phyloP scores from a whole-genome alignment of 2,329 filamentous ascomycete genomes.

The Myriosclerotinia scirpicola region DNA sequence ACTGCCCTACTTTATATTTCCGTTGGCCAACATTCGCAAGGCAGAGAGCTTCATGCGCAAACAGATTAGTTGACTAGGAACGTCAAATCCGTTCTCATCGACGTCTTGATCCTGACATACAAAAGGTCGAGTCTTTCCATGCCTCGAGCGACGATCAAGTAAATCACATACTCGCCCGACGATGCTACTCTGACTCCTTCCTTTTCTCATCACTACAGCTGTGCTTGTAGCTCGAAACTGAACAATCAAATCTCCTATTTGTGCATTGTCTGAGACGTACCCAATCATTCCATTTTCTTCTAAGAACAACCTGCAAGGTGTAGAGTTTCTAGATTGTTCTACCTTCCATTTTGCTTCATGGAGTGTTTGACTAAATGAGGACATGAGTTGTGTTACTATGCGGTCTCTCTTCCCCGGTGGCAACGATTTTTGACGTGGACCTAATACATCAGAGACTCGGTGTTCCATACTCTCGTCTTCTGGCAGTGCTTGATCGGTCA shows the following conservation, averaged over 20 bases:
- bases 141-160: not conserved
- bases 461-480: not conserved
- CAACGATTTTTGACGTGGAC: not conserved
- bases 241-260: slow-evolving; percentile 8
- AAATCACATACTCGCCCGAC: slow-evolving; percentile 18
- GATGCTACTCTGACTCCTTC: not conserved
- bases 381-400: slow-evolving; percentile 6
- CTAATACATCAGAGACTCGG: not conserved
- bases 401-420: slow-evolving; percentile 17
- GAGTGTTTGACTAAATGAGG: slow-evolving; percentile 17
- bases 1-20: not conserved
- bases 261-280: slow-evolving; percentile 10
- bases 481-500: not conserved
- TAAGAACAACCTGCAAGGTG: slow-evolving; percentile 11
- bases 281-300: slow-evolving; percentile 24
- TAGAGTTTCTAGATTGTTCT: not conserved
- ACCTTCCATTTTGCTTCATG: slow-evolving; percentile 21
- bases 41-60: slow-evolving; percentile 19
- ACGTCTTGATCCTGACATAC: slow-evolving; percentile 14
- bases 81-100: slow-evolving; percentile 17
- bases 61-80: not conserved
- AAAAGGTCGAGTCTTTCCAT: slow-evolving; percentile 12
- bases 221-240: slow-evolving; percentile 17
- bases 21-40: slow-evolving; percentile 11
- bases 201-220: slow-evolving; percentile 14